Evolutionary conservation across 2,329 filamentous ascomycete genomes (phyloP).

Genomic region (Cladophialophora immunda): DNA sequence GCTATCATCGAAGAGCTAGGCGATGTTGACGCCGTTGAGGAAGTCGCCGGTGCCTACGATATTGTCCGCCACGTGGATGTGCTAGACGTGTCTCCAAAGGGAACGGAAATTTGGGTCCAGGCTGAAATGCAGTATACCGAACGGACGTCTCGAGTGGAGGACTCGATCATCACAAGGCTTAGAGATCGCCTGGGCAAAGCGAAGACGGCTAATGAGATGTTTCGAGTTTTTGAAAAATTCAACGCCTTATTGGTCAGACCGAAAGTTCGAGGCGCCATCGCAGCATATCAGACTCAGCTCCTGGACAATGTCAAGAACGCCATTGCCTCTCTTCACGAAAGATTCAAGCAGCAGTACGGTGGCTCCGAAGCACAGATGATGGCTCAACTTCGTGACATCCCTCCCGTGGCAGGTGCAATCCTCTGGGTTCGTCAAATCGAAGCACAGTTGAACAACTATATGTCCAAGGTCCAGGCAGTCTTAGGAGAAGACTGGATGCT

Average conservation of each 20-base stretch:
- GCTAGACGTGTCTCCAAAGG: conserved; percentile 87
- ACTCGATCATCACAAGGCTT: conserved; percentile 95
- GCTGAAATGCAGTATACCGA: conserved; percentile 98
- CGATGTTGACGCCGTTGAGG: conserved; percentile 95
- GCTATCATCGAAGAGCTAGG: conserved; percentile 92
- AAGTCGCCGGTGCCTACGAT: conserved; percentile 93
- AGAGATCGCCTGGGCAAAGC: conserved; percentile 92
- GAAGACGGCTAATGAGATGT: conserved; percentile 99
- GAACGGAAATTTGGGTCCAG: conserved; percentile 89
- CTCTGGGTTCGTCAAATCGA: conserved; percentile 99
- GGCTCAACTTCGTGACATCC: conserved; percentile 94
- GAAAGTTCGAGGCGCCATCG: conserved; percentile 98
- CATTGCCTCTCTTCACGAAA: conserved; percentile 90
- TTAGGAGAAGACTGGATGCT: conserved; percentile 93
- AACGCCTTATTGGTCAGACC: conserved; percentile 97
- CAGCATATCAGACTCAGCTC: conserved; percentile 96
- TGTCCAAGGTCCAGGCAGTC: conserved; percentile 99
- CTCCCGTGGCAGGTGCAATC: conserved; percentile 94
- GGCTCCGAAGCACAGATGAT: conserved; percentile 98
- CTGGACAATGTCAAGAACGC: conserved; percentile 98
- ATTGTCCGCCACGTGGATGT: conserved; percentile 94
- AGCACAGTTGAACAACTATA: conserved; percentile 91
- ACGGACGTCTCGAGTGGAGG: conserved; percentile 94
- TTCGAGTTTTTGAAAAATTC: conserved; percentile 99
- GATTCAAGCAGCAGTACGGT: conserved; percentile 98